Evolutionary conservation across 345 rosid species (phyloP).

Genomic region (Citrus maxima): DNA sequence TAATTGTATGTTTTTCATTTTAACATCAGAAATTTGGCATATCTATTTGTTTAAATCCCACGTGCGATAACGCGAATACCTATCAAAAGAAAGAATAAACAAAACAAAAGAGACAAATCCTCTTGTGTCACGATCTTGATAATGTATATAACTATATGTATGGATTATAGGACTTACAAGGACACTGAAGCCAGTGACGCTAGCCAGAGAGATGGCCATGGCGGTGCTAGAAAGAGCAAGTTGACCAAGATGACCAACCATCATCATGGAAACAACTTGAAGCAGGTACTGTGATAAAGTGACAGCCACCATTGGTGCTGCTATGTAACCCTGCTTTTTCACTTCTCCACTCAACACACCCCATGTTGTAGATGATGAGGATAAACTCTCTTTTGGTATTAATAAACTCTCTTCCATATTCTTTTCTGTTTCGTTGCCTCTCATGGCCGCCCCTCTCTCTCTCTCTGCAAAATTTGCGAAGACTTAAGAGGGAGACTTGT

Average conservation of each 20-base stretch:
- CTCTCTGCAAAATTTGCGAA: too few species aligned
- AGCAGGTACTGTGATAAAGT: constrained; percentile 45
- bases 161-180: constrained; percentile 39
- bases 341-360: constrained; percentile 35
- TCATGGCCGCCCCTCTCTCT: neutral
- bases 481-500: too few species aligned
- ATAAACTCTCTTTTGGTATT: neutral
- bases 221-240: constrained; percentile 76
- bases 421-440: neutral
- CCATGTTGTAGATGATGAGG: neutral
- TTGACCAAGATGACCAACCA: constrained; percentile 84
- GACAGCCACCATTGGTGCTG: constrained; percentile 73
- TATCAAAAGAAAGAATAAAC: neutral
- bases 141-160: neutral
- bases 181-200: constrained; percentile 72
- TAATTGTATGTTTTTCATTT: neutral
- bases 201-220: constrained; percentile 60
- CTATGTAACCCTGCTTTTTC: constrained; percentile 46
- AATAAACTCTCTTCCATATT: constrained; percentile 1
- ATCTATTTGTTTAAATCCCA: neutral
- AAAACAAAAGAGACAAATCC: neutral
- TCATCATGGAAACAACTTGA: constrained; percentile 61
- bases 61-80: neutral
- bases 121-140: neutral
- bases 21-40: neutral